Conservation (phyloP, 345 rosid genomes). For the Aquilaria sinensis region DNA sequence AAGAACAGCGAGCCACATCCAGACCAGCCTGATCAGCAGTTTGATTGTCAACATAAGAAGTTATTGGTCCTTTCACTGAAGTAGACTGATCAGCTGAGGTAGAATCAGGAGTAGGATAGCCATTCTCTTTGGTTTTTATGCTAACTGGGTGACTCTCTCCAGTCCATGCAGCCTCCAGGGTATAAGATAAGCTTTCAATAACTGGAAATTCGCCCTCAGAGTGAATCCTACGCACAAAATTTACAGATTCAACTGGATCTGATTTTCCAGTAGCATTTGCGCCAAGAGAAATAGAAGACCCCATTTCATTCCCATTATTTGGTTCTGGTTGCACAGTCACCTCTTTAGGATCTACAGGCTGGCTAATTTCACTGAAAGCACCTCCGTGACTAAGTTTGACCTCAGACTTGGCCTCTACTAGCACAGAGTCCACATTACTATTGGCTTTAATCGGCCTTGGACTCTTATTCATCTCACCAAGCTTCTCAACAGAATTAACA, state of each 20-base stretch:
- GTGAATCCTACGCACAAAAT: slow-evolving; percentile 27
- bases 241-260: slow-evolving; percentile 36
- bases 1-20: slow-evolving; percentile 19
- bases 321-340: slow-evolving; percentile 24
- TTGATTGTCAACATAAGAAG: slow-evolving; percentile 13
- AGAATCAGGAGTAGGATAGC: slow-evolving; percentile 22
- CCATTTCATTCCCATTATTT: slow-evolving; percentile 28
- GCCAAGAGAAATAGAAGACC: slow-evolving; percentile 23
- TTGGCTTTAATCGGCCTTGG: slow-evolving; percentile 29
- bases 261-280: slow-evolving; percentile 27
- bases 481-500: slow-evolving; percentile 43
- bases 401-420: slow-evolving; percentile 28
- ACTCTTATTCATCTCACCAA: slow-evolving; percentile 33
- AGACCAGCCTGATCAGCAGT: slow-evolving; percentile 24
- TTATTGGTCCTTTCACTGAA: slow-evolving; percentile 15
- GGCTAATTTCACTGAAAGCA: slow-evolving; percentile 10
- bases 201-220: slow-evolving; percentile 49
- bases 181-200: slow-evolving; percentile 47
- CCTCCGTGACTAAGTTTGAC: slow-evolving; percentile 26
- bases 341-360: slow-evolving; percentile 25
- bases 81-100: slow-evolving; percentile 17
- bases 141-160: slow-evolving; percentile 44
- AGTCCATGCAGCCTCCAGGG: slow-evolving; percentile 77
- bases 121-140: slow-evolving; percentile 25
- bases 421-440: slow-evolving; percentile 35